phyloP scores from a whole-genome alignment of 2,329 filamentous ascomycete genomes.

The Sclerotinia trifoliorum region DNA sequence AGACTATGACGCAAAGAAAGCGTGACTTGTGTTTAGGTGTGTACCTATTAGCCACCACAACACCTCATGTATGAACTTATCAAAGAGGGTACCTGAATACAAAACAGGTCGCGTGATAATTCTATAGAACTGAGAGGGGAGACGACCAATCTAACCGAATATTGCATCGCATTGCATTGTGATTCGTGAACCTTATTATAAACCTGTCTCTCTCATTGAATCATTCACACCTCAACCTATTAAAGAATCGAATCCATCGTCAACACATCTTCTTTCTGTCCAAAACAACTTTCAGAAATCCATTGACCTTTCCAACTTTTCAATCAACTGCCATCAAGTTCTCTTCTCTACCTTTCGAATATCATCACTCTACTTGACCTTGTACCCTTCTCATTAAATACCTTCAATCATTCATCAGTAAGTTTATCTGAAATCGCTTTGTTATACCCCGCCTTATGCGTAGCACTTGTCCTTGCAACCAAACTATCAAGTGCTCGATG shows the following conservation, averaged over 20 bases:
- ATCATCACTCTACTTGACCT: constrained; percentile 3
- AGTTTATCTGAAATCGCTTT: constrained; percentile 14
- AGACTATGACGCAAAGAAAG: not conserved
- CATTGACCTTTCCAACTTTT: constrained; percentile 4
- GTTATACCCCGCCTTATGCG: constrained; percentile 20
- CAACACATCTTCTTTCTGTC: not conserved
- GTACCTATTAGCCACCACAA: no score
- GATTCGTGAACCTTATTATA: not conserved
- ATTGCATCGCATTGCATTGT: constrained; percentile 1
- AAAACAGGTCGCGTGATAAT: constrained; percentile 12
- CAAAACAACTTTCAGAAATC: constrained; percentile 7
- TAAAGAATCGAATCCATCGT: not conserved
- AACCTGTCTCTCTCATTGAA: not conserved
- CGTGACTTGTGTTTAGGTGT: not conserved
- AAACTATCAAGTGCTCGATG: not conserved
- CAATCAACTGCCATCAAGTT: not conserved
- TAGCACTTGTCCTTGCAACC: constrained; percentile 26
- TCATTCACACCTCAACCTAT: constrained; percentile 4
- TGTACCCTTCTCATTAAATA: constrained; percentile 8
- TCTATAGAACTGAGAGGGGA: not conserved
- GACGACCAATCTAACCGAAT: constrained; percentile 1
- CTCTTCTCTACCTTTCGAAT: not conserved
- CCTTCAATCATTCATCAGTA: constrained; percentile 23
- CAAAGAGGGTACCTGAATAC: not conserved
- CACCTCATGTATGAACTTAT: no score